These are phyloP conservation scores for Botryotinia convoluta DNA, from an alignment of 2,329 filamentous ascomycete genomes.

Conservation along the genomic window DNA sequence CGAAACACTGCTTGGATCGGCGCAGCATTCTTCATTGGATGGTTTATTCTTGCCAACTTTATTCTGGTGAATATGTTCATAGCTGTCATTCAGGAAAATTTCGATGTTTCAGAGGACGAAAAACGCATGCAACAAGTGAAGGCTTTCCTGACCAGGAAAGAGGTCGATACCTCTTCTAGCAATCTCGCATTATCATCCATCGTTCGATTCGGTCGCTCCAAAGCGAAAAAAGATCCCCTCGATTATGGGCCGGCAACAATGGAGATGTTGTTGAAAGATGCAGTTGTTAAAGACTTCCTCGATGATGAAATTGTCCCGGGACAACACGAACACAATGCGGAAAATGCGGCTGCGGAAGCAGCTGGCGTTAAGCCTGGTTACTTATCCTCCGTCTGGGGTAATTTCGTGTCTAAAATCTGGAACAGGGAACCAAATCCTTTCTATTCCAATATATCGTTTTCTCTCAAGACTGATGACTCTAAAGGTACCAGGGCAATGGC, in stretches of 20 bases:
- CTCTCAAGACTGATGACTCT: conserved; percentile 65
- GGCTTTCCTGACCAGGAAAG: conserved; percentile 87
- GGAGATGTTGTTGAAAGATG: conserved; percentile 95
- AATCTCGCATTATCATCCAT: conserved; percentile 76
- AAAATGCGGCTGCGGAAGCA: conserved; percentile 33
- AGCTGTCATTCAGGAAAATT: conserved; percentile 99
- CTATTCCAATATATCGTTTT: conserved; percentile 75
- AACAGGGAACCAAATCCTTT: conserved; percentile 88
- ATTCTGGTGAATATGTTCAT: conserved; percentile 99
- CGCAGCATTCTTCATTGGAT: conserved; percentile 84
- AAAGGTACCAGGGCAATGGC: conserved; percentile 86
- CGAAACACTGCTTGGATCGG: conserved; percentile 86
- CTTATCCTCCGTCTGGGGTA: conserved; percentile 61
- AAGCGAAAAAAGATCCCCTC: conserved; percentile 71
- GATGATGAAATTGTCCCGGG: conserved; percentile 63
- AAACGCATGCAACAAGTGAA: conserved; percentile 96
- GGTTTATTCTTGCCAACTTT: conserved; percentile 94
- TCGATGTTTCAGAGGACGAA: conserved; percentile 97
- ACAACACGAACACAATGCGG: conserved; percentile 38
- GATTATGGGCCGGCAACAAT: conserved; percentile 90
- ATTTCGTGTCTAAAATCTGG: conserved; percentile 53
- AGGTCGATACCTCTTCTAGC: conserved; percentile 67
- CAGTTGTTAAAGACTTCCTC: conserved; percentile 90
- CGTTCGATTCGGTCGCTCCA: conserved; percentile 60
- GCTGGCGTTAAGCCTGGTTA: conserved; percentile 54